A percentile compares a stretch with the other conserved stretches of the same genome.
phyloP scores from a whole-genome alignment of 345 rosid species.

The Camelina hispida region DNA sequence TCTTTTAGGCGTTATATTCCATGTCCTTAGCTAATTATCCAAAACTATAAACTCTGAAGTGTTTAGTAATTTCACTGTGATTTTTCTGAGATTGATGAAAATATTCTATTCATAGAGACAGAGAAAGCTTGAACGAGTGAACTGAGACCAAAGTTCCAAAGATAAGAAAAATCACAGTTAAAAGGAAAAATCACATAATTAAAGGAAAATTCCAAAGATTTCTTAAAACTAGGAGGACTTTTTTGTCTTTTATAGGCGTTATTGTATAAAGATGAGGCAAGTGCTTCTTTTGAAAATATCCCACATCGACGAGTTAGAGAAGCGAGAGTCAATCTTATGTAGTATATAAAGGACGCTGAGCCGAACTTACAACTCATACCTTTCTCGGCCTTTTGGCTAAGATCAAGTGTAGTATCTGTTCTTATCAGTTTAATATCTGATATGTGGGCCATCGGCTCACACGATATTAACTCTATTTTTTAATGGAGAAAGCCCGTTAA shows the following conservation, averaged over 20 bases:
- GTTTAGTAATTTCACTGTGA: background rate
- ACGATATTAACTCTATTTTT: slow-evolving; percentile 28
- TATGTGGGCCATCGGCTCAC: slow-evolving; percentile 43
- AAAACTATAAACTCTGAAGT: slow-evolving; percentile 6
- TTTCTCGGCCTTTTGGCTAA: slow-evolving; percentile 68
- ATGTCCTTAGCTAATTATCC: slow-evolving; percentile 15
- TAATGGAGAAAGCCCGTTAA: background rate
- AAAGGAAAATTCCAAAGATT: too few relatives aligned
- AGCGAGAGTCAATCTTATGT: background rate
- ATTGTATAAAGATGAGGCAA: background rate
- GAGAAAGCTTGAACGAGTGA: background rate
- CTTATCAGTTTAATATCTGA: slow-evolving; percentile 72
- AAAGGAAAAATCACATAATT: too few relatives aligned
- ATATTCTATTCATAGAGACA: background rate
- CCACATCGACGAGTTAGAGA: slow-evolving; percentile 14
- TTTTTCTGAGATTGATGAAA: background rate
- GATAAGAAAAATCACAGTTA: too few relatives aligned
- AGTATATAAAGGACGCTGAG: background rate
- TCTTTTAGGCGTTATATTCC: slow-evolving; percentile 29
- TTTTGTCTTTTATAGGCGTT: background rate
- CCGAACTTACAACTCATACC: rapidly evolving
- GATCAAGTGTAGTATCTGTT: slow-evolving; percentile 72
- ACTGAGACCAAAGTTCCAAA: background rate
- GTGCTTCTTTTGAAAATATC: background rate
- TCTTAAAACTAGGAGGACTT: background rate